These are phyloP conservation scores for Lepiota venenata DNA, from an alignment of 768 basidiomycete species.

Conservation along the genomic window DNA sequence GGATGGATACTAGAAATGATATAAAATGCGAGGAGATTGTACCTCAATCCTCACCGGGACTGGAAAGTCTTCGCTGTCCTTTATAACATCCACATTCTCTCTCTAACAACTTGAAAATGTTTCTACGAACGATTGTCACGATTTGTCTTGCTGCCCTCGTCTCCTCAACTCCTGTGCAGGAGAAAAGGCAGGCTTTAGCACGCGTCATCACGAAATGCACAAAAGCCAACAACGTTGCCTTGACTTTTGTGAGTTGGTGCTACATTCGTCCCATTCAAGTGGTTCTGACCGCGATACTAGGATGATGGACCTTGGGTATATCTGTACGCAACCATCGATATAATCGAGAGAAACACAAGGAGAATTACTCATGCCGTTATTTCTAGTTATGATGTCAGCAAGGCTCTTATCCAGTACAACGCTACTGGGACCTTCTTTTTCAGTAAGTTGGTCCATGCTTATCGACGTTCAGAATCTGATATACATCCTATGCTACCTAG, in stretches of 20 bases:
- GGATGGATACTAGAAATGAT: background rate
- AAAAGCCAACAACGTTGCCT: conserved; percentile 35
- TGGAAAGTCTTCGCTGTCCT: background rate
- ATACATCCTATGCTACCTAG: conserved; percentile 17
- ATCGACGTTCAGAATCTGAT: background rate
- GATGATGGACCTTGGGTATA: conserved; percentile 43
- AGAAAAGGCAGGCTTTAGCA: conserved; percentile 19
- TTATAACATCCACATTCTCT: background rate
- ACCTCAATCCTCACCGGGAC: background rate
- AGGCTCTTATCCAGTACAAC: conserved; percentile 29
- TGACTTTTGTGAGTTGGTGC: conserved; percentile 36
- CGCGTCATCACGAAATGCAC: conserved; percentile 33
- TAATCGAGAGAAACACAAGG: background rate
- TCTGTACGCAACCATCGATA: conserved; percentile 20
- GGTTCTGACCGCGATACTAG: conserved; percentile 16
- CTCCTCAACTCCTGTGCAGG: conserved; percentile 9
- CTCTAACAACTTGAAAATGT: conserved; percentile 12
- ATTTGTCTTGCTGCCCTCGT: conserved; percentile 15
- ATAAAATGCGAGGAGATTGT: background rate
- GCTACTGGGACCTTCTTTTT: conserved; percentile 44
- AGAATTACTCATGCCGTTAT: background rate
- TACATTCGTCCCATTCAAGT: background rate
- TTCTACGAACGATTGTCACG: conserved; percentile 13
- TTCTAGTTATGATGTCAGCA: conserved; percentile 31
- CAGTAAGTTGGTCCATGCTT: conserved; percentile 24